Percentiles rank a stretch among this genome's conserved stretches.
phyloP scores from a whole-genome alignment of 192 early-diverging fungal genomes.

The Podila clonocystis region DNA sequence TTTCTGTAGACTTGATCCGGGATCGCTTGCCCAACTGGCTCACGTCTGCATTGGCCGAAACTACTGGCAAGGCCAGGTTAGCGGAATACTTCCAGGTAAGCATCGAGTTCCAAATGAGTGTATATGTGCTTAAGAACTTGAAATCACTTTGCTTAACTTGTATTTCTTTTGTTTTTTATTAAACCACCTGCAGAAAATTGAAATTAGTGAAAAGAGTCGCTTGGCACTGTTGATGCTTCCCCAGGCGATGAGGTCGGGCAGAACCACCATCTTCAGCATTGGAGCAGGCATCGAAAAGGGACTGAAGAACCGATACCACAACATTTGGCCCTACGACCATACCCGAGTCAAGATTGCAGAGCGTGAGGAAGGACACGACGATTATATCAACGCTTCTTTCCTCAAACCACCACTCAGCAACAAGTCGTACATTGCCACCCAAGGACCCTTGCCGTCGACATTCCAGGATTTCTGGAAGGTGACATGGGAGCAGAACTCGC shows the following conservation, averaged over 20 bases:
- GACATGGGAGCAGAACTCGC: conserved; percentile 88
- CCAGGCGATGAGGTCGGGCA: conserved; percentile 61
- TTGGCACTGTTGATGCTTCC: conserved; percentile 75
- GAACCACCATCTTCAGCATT: conserved; percentile 73
- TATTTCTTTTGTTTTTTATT: background rate
- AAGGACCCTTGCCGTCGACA: conserved; percentile 85
- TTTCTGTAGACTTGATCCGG: conserved; percentile 30
- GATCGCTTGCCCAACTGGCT: conserved; percentile 38
- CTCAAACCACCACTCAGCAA: conserved; percentile 43
- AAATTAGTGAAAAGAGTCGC: conserved; percentile 72
- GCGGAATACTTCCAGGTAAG: conserved; percentile 53
- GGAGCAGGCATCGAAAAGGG: conserved; percentile 83
- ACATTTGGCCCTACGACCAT: conserved; percentile 84
- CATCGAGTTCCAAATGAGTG: background rate
- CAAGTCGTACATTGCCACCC: conserved; percentile 64
- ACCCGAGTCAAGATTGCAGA: conserved; percentile 61
- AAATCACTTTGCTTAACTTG: background rate
- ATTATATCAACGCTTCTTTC: conserved; percentile 56
- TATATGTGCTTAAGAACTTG: no score
- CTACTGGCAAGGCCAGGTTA: conserved; percentile 34
- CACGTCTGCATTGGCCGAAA: conserved; percentile 8
- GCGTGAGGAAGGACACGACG: conserved; percentile 37
- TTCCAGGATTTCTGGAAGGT: conserved; percentile 95
- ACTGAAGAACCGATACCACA: conserved; percentile 84
- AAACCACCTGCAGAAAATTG: conserved; percentile 55